Evolutionary conservation across 106 monocot genomes (phyloP), one percentile per base, ranked within the genome.

Genomic region (Chionographis japonica): DNA sequence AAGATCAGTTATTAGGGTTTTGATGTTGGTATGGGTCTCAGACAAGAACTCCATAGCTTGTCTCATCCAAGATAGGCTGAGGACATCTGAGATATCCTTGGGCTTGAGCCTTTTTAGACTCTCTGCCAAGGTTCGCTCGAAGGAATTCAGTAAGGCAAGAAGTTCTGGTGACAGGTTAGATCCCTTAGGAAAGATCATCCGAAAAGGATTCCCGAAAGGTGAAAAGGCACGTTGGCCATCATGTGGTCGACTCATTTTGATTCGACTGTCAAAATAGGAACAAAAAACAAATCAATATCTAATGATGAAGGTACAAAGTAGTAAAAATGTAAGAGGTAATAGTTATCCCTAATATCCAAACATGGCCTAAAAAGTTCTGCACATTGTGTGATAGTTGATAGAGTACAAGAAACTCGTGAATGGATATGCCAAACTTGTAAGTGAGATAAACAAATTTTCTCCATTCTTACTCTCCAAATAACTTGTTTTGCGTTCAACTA

Each of bases 1-100:
- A 52, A 92, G 92, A 60, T 82, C 92, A 60, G 77, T 85, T 11
- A 86, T 87, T 53, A 95, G 72, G 37, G 55, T 57, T 36, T 85
- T 79, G 46, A 95, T 72, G n/a, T 72, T 74, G 4, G 18, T 71
- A 58, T 91, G 95, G 14, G 73, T 74, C 17, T 80, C 84, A 13
- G 70, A 84, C 13, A 95, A 63, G 46, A 69, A 58, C 42, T 74
- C 65, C 50, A 95, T 52, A 3, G 95, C 88, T 18, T 43, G 40
- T n/a, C 13, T 84, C 80, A 95, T 79, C 95, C 95, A 95, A 57
- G 86, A 70, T 56, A 91, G 78, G 42, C 77, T 86, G 15, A 84
- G 64, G 38, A 89, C 66, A 70, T 88, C 85, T 13, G 86, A 82
- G 3, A 37, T 43, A 14, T 73, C 75, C 50, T 68, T 60, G 2